These are phyloP conservation scores for Carex sylvatica DNA, from an alignment of 202 grass and related monocot species.

Conservation along the genomic window DNA sequence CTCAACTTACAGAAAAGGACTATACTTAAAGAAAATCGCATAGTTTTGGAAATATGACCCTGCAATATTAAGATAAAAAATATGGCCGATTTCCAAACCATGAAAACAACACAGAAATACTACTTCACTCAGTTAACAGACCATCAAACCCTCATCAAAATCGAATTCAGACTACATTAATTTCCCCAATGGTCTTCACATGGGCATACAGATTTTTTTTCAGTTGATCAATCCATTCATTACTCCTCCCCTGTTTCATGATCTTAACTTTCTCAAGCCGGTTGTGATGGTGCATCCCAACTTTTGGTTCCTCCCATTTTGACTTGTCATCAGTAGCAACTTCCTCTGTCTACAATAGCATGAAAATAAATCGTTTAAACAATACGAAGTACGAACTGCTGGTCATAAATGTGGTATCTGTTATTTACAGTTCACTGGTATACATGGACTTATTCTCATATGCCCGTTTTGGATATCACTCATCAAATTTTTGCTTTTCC, in stretches of 20 bases:
- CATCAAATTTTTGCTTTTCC: too few species aligned
- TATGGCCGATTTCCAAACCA: too few species aligned
- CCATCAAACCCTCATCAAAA: background rate
- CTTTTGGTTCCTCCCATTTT: background rate
- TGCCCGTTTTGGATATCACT: background rate
- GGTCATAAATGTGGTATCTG: background rate
- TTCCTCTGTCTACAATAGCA: background rate
- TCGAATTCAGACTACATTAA: background rate
- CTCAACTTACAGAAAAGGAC: too few species aligned
- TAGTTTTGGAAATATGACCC: too few species aligned
- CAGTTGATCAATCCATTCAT: background rate
- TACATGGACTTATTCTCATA: background rate
- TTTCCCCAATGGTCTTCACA: background rate
- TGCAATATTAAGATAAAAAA: too few species aligned
- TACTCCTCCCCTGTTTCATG: background rate
- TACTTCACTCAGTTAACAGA: too few species aligned
- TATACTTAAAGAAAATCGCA: too few species aligned
- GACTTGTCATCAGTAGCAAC: background rate
- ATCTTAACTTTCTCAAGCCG: too few species aligned
- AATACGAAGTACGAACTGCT: background rate
- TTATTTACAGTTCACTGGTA: background rate
- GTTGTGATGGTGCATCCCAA: background rate
- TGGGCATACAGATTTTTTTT: background rate
- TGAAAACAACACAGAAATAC: too few species aligned
- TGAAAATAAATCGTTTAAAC: background rate